phyloP scores from a whole-genome alignment of 2,329 filamentous ascomycete genomes.

The Pezicula neosporulosa region DNA sequence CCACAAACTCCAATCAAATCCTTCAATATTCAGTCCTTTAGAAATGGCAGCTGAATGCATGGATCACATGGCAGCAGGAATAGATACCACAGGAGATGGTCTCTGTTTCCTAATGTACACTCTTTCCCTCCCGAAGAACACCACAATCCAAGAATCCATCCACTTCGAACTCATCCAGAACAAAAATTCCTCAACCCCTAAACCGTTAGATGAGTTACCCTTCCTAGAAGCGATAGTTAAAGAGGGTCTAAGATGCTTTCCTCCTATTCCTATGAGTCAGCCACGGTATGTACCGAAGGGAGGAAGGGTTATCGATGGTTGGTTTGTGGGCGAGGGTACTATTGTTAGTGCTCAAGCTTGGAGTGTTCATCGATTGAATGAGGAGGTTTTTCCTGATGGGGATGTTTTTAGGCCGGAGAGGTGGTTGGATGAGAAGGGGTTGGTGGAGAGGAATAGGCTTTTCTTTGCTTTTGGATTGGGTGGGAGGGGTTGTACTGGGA shows the following conservation, averaged over 20 bases:
- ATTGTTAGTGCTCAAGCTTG: constrained; percentile 60
- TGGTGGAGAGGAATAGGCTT: constrained; percentile 62
- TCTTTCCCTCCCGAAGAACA: constrained; percentile 57
- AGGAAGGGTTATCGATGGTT: constrained; percentile 53
- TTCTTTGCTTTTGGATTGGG: constrained; percentile 67
- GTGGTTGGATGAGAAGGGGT: constrained; percentile 74
- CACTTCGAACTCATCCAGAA: constrained; percentile 47
- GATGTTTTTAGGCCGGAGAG: constrained; percentile 77
- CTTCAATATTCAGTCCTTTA: constrained; percentile 42
- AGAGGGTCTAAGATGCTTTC: constrained; percentile 60
- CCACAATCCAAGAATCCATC: constrained; percentile 47
- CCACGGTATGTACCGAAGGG: constrained; percentile 54
- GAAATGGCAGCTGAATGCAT: constrained; percentile 65
- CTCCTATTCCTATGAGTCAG: constrained; percentile 65
- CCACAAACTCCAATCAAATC: constrained; percentile 53
- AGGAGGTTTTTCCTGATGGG: constrained; percentile 72
- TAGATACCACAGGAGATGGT: constrained; percentile 68
- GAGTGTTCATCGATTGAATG: constrained; percentile 56
- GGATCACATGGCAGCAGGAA: constrained; percentile 68
- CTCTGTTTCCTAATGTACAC: constrained; percentile 71
- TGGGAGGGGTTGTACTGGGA: constrained; percentile 62
- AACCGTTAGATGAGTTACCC: constrained; percentile 44
- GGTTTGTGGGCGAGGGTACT: constrained; percentile 47
- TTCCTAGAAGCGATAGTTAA: constrained; percentile 62
- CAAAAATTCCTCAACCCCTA: constrained; percentile 16